Conservation (phyloP, 257 asterid genomes). For the Nicotiana benthamiana region DNA sequence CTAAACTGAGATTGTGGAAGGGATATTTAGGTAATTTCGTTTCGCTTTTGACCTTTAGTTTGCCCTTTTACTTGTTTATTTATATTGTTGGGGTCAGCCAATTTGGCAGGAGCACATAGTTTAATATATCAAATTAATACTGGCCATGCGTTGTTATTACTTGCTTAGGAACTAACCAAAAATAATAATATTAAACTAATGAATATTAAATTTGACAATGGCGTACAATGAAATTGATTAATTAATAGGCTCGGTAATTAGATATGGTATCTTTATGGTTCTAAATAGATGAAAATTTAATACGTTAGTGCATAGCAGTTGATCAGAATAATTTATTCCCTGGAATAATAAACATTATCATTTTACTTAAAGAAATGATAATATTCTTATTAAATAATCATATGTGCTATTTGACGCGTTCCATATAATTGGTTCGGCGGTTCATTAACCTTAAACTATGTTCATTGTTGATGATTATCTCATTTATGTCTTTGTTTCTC, state of each 20-base stretch:
- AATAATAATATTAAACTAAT: conserved; percentile 9
- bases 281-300: conserved; percentile 8
- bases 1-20: not conserved
- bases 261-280: conserved; percentile 33
- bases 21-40: not conserved
- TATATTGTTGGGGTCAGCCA: not conserved
- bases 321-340: conserved; percentile 4
- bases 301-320: conserved; percentile 30
- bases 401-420: not conserved
- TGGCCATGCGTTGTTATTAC: conserved; percentile 15
- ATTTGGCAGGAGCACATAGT: not conserved
- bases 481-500: not conserved
- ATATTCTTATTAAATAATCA: not conserved
- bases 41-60: not conserved
- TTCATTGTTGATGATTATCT: not conserved
- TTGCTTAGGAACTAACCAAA: not conserved
- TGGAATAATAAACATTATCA: conserved; percentile 11
- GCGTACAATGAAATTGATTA: not conserved
- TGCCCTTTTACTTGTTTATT: not conserved
- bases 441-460: not conserved
- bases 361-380: not conserved
- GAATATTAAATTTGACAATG: conserved; percentile 5
- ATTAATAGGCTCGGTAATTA: not conserved
- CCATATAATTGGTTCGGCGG: conserved; percentile 7
- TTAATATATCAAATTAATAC: conserved; percentile 10